Percentiles rank a stretch among this genome's conserved stretches.
Evolutionary conservation across 179 eudicot species (phyloP).

Genomic region (Camellia oleifera): DNA sequence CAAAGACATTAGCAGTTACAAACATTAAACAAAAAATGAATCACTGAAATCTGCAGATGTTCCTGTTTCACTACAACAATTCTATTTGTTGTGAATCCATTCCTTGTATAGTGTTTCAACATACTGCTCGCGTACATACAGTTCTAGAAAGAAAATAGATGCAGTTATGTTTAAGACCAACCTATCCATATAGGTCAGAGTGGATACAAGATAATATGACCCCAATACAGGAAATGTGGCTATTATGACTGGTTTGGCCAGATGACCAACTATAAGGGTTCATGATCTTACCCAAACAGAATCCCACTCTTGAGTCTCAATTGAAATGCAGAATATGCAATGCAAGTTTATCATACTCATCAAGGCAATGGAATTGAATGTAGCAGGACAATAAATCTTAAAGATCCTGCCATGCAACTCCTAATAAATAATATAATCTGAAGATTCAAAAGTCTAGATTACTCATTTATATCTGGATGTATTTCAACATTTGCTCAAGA

Average conservation of each 20-base stretch:
- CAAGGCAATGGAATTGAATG: background rate
- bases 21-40: background rate
- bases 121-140: background rate
- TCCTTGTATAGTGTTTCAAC: background rate
- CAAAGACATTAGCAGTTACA: background rate
- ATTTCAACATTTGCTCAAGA: slow-evolving; percentile 68
- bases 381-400: background rate
- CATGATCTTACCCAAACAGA: background rate
- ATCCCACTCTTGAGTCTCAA: background rate
- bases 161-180: background rate
- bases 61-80: background rate
- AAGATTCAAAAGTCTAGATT: background rate
- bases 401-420: background rate
- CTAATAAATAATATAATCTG: background rate
- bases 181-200: background rate
- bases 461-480: slow-evolving; percentile 61
- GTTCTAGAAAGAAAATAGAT: background rate
- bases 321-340: background rate
- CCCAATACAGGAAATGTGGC: background rate
- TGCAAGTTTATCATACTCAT: background rate
- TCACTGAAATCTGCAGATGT: background rate
- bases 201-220: background rate
- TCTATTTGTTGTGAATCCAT: background rate
- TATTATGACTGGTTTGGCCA: background rate
- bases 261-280: slow-evolving; percentile 2